Evolutionary conservation across 345 rosid species (phyloP).

Genomic region (Aurinia saxatilis): DNA sequence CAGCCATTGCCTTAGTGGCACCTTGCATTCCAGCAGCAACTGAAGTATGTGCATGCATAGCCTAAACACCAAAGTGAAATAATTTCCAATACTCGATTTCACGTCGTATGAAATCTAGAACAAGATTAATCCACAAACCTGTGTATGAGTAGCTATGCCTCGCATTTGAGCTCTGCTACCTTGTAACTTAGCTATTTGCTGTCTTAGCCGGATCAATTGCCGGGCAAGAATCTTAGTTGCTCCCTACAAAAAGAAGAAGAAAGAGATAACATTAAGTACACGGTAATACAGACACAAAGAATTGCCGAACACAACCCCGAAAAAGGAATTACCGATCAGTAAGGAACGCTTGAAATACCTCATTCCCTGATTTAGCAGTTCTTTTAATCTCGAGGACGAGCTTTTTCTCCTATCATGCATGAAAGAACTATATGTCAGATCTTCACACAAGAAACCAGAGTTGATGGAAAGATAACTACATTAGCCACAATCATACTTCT

Average conservation of each 20-base stretch:
- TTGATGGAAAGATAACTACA: neutral
- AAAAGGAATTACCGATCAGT: too few species aligned
- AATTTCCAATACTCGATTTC: neutral
- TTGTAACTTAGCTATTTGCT: slow-evolving; percentile 84
- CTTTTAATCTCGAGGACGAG: slow-evolving; percentile 89
- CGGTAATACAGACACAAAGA: neutral
- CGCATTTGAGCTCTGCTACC: slow-evolving; percentile 98
- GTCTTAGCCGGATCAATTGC: slow-evolving; percentile 82
- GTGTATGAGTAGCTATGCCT: slow-evolving; percentile 98
- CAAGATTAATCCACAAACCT: slow-evolving; percentile 38
- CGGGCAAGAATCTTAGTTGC: slow-evolving; percentile 86
- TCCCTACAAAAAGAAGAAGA: slow-evolving; percentile 38
- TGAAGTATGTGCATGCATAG: slow-evolving; percentile 90
- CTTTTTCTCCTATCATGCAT: slow-evolving; percentile 68
- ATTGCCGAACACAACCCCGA: too few species aligned
- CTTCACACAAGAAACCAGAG: neutral
- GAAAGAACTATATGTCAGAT: slow-evolving; percentile 12
- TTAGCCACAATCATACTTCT: slow-evolving; percentile 50
- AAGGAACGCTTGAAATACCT: slow-evolving; percentile 35
- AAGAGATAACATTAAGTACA: neutral
- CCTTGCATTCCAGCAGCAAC: slow-evolving; percentile 88
- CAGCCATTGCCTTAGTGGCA: slow-evolving; percentile 85
- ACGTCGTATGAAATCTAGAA: too few species aligned
- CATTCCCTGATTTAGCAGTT: slow-evolving; percentile 91
- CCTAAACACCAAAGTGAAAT: slow-evolving; percentile 41